A percentile compares a stretch with the other conserved stretches of the same genome.
phyloP scores from a whole-genome alignment of 1,284 basidiomycete species.

The Sanguinoderma infundibulare region DNA sequence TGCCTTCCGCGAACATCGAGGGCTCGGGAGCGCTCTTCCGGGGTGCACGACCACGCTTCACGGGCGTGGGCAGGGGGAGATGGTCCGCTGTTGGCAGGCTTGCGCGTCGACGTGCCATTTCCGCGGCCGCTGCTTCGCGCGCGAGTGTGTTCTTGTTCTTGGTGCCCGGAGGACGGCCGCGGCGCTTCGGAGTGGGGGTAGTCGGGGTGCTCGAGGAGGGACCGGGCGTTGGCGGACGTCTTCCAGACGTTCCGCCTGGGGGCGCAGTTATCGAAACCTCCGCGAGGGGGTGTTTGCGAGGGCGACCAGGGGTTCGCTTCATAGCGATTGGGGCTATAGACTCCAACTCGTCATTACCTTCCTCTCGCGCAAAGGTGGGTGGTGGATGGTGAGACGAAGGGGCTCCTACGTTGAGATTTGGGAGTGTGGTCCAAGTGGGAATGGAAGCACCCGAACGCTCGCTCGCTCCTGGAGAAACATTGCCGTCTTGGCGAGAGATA shows the following conservation, averaged over 20 bases:
- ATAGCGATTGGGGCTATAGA: neutral
- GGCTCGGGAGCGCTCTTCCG: constrained; percentile 18
- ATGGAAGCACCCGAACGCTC: neutral
- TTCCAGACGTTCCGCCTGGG: neutral
- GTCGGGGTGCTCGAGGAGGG: neutral
- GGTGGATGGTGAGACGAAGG: neutral
- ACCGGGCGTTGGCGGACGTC: neutral
- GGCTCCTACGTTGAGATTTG: neutral
- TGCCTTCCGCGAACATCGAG: neutral
- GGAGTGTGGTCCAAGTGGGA: neutral
- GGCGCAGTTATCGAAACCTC: neutral
- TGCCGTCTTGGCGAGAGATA: neutral
- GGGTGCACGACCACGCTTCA: constrained; percentile 17
- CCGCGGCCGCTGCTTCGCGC: constrained; percentile 13
- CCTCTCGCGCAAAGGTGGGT: neutral
- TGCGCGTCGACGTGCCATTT: neutral
- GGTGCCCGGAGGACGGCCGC: constrained; percentile 18
- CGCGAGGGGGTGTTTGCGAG: constrained; percentile 14
- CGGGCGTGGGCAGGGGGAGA: neutral
- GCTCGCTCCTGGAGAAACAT: neutral
- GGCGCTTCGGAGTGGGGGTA: constrained; percentile 2
- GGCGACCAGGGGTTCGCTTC: constrained; percentile 7
- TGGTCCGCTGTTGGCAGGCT: neutral
- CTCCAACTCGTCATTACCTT: neutral
- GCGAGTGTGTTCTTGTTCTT: constrained; percentile 20